Percentiles rank a stretch among this genome's conserved stretches.
Conservation (phyloP, 345 rosid genomes). For the Gossypium mustelinum region DNA sequence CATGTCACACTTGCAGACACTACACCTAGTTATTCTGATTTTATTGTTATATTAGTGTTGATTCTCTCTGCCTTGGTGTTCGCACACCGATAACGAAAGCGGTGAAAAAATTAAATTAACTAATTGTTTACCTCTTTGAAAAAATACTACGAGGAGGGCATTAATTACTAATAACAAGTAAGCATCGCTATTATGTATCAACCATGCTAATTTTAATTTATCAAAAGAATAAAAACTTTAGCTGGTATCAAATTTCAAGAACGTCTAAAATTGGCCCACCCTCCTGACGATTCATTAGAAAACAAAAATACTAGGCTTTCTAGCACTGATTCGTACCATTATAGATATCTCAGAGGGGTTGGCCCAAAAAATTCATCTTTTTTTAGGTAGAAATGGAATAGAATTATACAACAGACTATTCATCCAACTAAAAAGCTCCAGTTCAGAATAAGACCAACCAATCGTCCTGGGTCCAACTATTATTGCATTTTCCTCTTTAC, state of each 20-base stretch:
- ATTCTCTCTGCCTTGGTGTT: too few relatives aligned
- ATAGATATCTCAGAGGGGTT: neutral
- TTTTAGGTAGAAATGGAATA: neutral
- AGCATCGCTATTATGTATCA: neutral
- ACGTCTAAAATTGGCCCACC: neutral
- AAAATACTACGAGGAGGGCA: too few relatives aligned
- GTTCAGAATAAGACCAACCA: neutral
- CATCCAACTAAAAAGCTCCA: neutral
- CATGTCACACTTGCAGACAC: too few relatives aligned
- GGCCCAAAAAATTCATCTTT: neutral
- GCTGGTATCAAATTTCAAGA: neutral
- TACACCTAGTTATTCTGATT: too few relatives aligned
- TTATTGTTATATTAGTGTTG: too few relatives aligned
- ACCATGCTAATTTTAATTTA: too few relatives aligned
- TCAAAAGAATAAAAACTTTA: neutral
- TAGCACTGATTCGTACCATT: neutral
- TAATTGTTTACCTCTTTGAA: too few relatives aligned
- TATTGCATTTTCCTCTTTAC: neutral
- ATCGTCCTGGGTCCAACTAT: neutral
- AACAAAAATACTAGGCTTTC: neutral
- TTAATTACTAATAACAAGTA: too few relatives aligned
- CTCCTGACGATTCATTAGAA: neutral
- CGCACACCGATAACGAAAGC: rapidly evolving
- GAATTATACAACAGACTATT: too few relatives aligned
- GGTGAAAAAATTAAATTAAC: too few relatives aligned